Percentiles rank a stretch among this genome's conserved stretches.
phyloP scores from a whole-genome alignment of 1,284 basidiomycete genomes.

The Pseudozyma sp. region DNA sequence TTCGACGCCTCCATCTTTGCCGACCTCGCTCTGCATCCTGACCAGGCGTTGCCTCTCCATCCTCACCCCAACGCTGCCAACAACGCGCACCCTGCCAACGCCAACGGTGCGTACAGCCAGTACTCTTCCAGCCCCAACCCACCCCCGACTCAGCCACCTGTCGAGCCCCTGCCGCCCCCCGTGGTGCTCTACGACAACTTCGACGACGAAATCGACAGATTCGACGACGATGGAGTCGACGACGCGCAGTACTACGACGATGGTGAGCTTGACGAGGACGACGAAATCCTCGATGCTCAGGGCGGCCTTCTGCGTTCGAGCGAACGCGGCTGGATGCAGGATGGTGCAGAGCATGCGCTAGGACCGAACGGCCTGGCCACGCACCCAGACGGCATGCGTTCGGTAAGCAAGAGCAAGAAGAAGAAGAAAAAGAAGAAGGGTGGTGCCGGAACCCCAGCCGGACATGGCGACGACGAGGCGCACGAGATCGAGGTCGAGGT shows the following conservation, averaged over 20 bases:
- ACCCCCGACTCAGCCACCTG: constrained; percentile 58
- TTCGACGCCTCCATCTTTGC: constrained; percentile 66
- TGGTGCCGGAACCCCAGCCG: constrained; percentile 64
- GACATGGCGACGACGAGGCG: constrained; percentile 63
- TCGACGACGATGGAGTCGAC: constrained; percentile 60
- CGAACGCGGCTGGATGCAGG: constrained; percentile 47
- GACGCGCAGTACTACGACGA: constrained; percentile 64
- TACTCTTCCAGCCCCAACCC: constrained; percentile 56
- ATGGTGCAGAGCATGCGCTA: constrained; percentile 28
- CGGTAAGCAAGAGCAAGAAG: constrained; percentile 70
- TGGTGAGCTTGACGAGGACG: constrained; percentile 62
- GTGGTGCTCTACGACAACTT: constrained; percentile 66
- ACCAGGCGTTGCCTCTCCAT: constrained; percentile 56
- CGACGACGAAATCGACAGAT: constrained; percentile 59
- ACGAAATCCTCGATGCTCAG: constrained; percentile 36
- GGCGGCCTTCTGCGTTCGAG: constrained; percentile 37
- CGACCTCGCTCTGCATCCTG: constrained; percentile 61
- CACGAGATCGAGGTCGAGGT: constrained; percentile 67
- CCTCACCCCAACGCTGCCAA: constrained; percentile 54
- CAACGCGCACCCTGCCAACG: constrained; percentile 23
- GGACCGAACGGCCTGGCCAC: constrained; percentile 23
- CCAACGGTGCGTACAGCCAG: constrained; percentile 49
- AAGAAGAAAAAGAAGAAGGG: constrained; percentile 72
- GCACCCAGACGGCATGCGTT: constrained; percentile 28
- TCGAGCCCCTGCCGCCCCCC: constrained; percentile 57